A percentile compares a stretch with the other conserved stretches of the same genome.
Conservation (phyloP, 1,284 basidiomycete genomes). For the Trametes pubescens region DNA sequence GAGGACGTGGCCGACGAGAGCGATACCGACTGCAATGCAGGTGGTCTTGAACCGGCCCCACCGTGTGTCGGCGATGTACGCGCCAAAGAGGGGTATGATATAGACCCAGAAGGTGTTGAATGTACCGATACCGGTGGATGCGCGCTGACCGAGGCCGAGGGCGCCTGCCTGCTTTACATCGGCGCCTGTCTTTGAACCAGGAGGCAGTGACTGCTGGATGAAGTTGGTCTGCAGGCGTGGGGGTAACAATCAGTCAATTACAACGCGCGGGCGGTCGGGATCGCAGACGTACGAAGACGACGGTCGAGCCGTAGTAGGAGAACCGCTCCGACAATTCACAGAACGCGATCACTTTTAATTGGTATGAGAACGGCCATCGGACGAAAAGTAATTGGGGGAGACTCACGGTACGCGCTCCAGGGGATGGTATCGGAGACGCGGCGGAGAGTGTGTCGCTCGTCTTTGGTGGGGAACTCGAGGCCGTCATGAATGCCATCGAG, state of each 20-base stretch:
- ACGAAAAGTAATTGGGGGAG: background rate
- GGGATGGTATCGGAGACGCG: constrained; percentile 70
- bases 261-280: constrained; percentile 30
- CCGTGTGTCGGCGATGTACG: constrained; percentile 78
- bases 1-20: constrained; percentile 75
- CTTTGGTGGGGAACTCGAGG: constrained; percentile 72
- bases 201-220: constrained; percentile 74
- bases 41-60: constrained; percentile 83
- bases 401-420: constrained; percentile 71
- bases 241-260: constrained; percentile 23
- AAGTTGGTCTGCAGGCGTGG: constrained; percentile 64
- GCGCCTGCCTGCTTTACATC: constrained; percentile 72
- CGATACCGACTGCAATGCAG: constrained; percentile 61
- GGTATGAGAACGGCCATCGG: background rate
- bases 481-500: constrained; percentile 61
- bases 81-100: constrained; percentile 68
- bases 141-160: constrained; percentile 68
- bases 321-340: constrained; percentile 82
- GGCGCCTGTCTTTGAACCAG: constrained; percentile 74
- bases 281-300: constrained; percentile 66
- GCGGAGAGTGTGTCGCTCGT: constrained; percentile 68
- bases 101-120: constrained; percentile 73
- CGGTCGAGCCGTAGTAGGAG: constrained; percentile 71
- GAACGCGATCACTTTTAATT: constrained; percentile 65
- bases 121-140: constrained; percentile 74